A percentile compares a stretch with the other conserved stretches of the same genome.
Conservation (phyloP, 2,329 filamentous ascomycete genomes). For the Cladosporium colombiae region DNA sequence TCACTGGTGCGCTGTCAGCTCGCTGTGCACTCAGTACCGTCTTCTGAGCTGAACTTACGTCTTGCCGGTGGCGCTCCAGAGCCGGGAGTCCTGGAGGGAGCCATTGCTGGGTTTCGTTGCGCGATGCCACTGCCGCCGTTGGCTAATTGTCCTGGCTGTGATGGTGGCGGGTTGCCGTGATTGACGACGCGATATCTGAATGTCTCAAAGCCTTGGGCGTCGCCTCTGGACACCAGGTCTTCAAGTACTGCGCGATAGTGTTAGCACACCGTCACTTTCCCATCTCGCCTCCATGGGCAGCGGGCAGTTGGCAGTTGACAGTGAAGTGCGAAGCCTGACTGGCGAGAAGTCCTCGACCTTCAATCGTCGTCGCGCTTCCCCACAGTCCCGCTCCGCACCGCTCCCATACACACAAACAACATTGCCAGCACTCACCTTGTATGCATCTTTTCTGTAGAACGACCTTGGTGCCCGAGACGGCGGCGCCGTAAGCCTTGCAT, state of each 20-base stretch:
- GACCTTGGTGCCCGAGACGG: slow-evolving; percentile 81
- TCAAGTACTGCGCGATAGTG: slow-evolving; percentile 39
- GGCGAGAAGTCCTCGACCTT: background rate
- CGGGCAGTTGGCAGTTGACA: background rate
- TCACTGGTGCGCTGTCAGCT: slow-evolving; percentile 14
- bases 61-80: slow-evolving; percentile 12
- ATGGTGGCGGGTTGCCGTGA: slow-evolving; percentile 41
- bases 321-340: background rate
- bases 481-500: slow-evolving; percentile 71
- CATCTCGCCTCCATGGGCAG: background rate
- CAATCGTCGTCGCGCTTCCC: slow-evolving; percentile 6
- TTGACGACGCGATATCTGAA: slow-evolving; percentile 44
- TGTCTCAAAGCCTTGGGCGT: slow-evolving; percentile 40
- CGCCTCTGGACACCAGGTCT: slow-evolving; percentile 36
- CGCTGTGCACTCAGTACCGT: background rate
- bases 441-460: slow-evolving; percentile 77
- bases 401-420: slow-evolving; percentile 11
- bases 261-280: background rate
- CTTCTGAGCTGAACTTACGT: background rate
- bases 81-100: slow-evolving; percentile 19
- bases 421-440: slow-evolving; percentile 56
- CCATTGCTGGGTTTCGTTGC: slow-evolving; percentile 5
- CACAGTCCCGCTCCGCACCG: slow-evolving; percentile 15
- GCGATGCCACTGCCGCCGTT: slow-evolving; percentile 1
- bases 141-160: slow-evolving; percentile 25